Evolutionary conservation across 352 stramenopile genomes (phyloP), one percentile per base, ranked within the genome.

Genomic region (Globisporangium nodosum): DNA sequence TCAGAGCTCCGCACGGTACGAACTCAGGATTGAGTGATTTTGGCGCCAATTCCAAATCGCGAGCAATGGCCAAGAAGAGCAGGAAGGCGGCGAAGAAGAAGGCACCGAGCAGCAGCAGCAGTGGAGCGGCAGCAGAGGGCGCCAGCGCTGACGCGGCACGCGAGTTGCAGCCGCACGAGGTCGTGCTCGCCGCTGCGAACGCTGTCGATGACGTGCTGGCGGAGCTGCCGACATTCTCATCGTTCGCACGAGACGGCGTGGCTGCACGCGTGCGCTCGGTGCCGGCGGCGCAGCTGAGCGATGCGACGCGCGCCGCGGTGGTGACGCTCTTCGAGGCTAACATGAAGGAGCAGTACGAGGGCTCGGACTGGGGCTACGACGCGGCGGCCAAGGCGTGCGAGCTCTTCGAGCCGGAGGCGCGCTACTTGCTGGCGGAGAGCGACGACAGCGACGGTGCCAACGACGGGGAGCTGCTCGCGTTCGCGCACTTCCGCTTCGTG

Each of bases 401-500:
- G 64, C 65, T 98, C 6, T 87, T 81, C 45, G 86, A 97, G 52
- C 48, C 70, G 2, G 78, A 90, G 40, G 92, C 94, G 48, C 84
- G 91, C 37, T 97, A 96, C 70, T 60, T 98, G 30, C 63, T 97
- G 54, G 75, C 73, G 31, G 45, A 49, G 9, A 49, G 45, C 11
- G 49, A 70, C 24, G 48, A 61, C 18, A 31, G 16, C 1, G 58
- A 60, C n/a, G 52, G 6, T 2, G 20, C 53, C 54, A 3, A 49
- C n/a, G 46, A 39, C 13, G 62, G 58, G 3, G 12, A 55, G 3
- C 65, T 97, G 16, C 66, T 81, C 16, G 88, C 66, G 9, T 98
- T 98, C 64, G 73, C 81, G 21, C 94, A 98, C 67, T 98, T 96
- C 76, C 92, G 92, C 18, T 97, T 97, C 61, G 78, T 98, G 56